Percentiles rank a stretch among this genome's conserved stretches.
phyloP scores from a whole-genome alignment of 2,329 filamentous ascomycete genomes.

The Talaromyces islandicus region DNA sequence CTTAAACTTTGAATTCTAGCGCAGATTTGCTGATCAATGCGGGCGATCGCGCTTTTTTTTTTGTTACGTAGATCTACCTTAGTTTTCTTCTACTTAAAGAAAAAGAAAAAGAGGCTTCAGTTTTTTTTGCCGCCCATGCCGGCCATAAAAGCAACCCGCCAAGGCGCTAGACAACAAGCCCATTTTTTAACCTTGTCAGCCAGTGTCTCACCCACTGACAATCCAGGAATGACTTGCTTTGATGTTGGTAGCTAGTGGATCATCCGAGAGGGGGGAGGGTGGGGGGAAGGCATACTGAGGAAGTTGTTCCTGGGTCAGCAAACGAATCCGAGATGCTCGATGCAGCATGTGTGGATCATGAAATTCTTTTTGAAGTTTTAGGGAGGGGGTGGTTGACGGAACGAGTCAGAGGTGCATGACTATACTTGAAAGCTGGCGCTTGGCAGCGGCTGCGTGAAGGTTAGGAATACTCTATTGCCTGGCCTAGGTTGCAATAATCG shows the following conservation, averaged over 20 bases:
- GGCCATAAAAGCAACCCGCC: background rate
- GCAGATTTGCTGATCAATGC: background rate
- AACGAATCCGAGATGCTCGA: background rate
- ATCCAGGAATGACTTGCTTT: too few species aligned
- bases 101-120: background rate
- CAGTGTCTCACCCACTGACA: background rate
- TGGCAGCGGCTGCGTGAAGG: too few species aligned
- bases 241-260: too few species aligned
- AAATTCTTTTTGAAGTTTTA: background rate
- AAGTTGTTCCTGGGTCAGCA: background rate
- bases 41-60: background rate
- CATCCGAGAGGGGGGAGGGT: too few species aligned
- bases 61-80: background rate
- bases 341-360: background rate
- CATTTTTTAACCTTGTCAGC: background rate
- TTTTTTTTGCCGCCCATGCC: background rate
- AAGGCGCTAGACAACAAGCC: background rate
- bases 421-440: too few species aligned
- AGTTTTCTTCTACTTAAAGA: background rate
- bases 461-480: too few species aligned
- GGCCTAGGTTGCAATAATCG: background rate
- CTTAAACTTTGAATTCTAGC: background rate
- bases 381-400: too few species aligned
- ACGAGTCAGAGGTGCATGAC: too few species aligned
- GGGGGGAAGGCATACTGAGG: too few species aligned